These are phyloP conservation scores for Cucurbita argyrosperma DNA, from an alignment of 306 rosid genomes.

Conservation along the genomic window DNA sequence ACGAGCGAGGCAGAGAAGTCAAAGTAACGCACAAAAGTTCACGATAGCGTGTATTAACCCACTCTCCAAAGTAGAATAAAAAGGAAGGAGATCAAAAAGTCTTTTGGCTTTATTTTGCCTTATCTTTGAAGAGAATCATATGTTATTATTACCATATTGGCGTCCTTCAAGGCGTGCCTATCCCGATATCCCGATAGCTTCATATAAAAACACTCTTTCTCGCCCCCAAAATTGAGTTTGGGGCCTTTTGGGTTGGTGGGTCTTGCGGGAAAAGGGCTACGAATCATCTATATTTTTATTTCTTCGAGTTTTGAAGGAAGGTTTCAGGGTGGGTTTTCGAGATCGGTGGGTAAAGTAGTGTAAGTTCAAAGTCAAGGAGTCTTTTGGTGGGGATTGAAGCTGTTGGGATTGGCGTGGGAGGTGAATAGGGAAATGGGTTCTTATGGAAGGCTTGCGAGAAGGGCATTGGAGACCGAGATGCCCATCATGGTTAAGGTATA, in stretches of 20 bases:
- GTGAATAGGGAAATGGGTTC: constrained; percentile 33
- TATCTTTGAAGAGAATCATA: neutral
- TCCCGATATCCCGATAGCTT: neutral
- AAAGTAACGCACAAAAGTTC: neutral
- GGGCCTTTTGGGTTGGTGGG: constrained; percentile 1
- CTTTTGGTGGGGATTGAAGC: neutral
- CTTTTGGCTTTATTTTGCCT: neutral
- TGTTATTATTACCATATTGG: neutral
- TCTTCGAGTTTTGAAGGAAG: neutral
- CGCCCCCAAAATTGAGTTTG: neutral
- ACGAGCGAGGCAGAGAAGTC: neutral
- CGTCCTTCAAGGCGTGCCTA: neutral
- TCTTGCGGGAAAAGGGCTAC: neutral
- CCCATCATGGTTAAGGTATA: constrained; percentile 49
- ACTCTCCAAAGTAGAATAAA: constrained; percentile 4
- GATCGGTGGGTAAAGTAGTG: constrained; percentile 4
- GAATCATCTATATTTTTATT: neutral
- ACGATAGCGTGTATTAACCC: neutral
- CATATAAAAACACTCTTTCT: neutral
- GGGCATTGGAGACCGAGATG: constrained; percentile 44
- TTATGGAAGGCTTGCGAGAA: constrained; percentile 29
- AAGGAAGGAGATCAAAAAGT: neutral
- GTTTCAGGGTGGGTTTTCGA: neutral
- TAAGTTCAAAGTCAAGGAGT: neutral
- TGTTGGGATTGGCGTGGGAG: constrained; percentile 8